A percentile compares a stretch with the other conserved stretches of the same genome.
phyloP scores from a whole-genome alignment of 1,284 basidiomycete genomes.

The Sporisorium scitamineum region DNA sequence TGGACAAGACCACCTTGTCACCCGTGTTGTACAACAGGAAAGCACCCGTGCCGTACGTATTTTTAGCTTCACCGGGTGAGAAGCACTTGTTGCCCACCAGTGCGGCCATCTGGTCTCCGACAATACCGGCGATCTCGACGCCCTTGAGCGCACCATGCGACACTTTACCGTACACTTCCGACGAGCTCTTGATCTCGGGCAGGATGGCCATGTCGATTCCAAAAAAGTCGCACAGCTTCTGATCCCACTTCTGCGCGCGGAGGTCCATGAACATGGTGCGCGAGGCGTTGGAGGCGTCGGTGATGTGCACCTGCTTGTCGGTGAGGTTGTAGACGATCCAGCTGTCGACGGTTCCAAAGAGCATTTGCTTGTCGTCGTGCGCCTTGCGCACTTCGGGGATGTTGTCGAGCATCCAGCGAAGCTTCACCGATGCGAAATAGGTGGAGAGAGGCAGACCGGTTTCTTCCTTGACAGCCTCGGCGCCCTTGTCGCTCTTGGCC shows the following conservation, averaged over 20 bases:
- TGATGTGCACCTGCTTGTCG: slow-evolving; percentile 87
- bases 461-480: slow-evolving; percentile 75
- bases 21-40: slow-evolving; percentile 97
- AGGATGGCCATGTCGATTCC: slow-evolving; percentile 81
- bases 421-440: slow-evolving; percentile 95
- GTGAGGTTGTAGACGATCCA: slow-evolving; percentile 94
- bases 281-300: slow-evolving; percentile 96
- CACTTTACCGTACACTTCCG: slow-evolving; percentile 89
- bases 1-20: slow-evolving; percentile 83
- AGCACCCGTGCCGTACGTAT: slow-evolving; percentile 81
- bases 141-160: slow-evolving; percentile 78
- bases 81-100: slow-evolving; percentile 88
- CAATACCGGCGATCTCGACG: slow-evolving; percentile 87
- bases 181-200: slow-evolving; percentile 88
- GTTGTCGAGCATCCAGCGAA: slow-evolving; percentile 96
- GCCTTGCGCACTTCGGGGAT: slow-evolving; percentile 82
- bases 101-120: slow-evolving; percentile 97
- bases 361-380: slow-evolving; percentile 82
- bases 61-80: slow-evolving; percentile 67
- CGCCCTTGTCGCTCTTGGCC: slow-evolving; percentile 80
- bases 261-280: slow-evolving; percentile 93
- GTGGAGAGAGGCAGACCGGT: slow-evolving; percentile 72
- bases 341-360: slow-evolving; percentile 94
- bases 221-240: slow-evolving; percentile 87
- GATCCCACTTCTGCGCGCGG: slow-evolving; percentile 84